These are phyloP conservation scores for Avena eriantha DNA, from an alignment of 176 grass and related monocot genomes.

Conservation along the genomic window DNA sequence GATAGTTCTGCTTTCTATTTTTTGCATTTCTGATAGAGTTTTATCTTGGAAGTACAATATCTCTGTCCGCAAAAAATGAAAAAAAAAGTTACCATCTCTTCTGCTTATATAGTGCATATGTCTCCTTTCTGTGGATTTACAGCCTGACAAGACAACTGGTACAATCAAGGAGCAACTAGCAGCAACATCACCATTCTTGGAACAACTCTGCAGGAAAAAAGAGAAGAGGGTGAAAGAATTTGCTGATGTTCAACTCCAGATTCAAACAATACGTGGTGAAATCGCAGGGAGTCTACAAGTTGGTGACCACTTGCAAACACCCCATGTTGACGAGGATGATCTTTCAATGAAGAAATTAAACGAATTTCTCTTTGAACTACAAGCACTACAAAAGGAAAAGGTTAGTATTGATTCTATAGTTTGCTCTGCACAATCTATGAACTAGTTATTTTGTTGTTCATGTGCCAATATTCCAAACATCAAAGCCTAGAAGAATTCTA, in stretches of 20 bases:
- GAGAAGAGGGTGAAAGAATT: constrained; percentile 87
- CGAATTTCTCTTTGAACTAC: constrained; percentile 78
- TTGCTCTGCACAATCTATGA: constrained; percentile 22
- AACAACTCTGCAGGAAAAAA: constrained; percentile 67
- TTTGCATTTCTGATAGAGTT: constrained; percentile 1
- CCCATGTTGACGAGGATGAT: constrained; percentile 74
- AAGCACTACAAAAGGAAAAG: constrained; percentile 93
- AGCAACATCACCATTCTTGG: constrained; percentile 72
- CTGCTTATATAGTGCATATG: constrained; percentile 7
- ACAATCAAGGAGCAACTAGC: constrained; percentile 92
- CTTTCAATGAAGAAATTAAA: constrained; percentile 82
- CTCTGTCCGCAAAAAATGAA: background rate
- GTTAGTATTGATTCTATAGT: constrained; percentile 45
- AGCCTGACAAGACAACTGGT: constrained; percentile 88
- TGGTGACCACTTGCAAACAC: constrained; percentile 47
- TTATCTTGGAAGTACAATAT: constrained; percentile 19
- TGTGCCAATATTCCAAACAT: constrained; percentile 19
- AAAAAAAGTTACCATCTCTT: background rate
- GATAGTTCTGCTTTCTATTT: background rate
- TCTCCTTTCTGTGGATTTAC: constrained; percentile 32
- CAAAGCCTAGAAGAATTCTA: constrained; percentile 13
- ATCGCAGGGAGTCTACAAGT: constrained; percentile 63
- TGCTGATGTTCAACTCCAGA: constrained; percentile 67
- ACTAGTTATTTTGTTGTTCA: background rate
- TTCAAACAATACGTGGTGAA: constrained; percentile 75